Evolutionary conservation across 768 basidiomycete genomes (phyloP).

Genomic region (Psilocybe cyanescens): DNA sequence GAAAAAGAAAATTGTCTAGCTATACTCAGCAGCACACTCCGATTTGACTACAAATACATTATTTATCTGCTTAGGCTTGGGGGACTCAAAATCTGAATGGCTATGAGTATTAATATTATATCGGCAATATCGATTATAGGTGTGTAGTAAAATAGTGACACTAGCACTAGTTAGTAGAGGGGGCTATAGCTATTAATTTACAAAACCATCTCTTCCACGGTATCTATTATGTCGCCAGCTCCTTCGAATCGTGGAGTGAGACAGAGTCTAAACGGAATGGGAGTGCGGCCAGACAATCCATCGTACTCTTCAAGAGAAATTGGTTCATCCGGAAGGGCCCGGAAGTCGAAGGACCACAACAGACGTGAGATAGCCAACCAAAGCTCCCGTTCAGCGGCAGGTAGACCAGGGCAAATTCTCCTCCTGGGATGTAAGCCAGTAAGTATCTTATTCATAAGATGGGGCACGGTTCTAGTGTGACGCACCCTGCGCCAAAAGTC

Average conservation of each 20-base stretch:
- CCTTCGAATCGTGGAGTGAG: constrained; percentile 1
- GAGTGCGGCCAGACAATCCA: constrained; percentile 48
- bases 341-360: constrained; percentile 49
- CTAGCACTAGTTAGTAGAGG: too few species aligned
- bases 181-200: not conserved
- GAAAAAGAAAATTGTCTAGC: too few species aligned
- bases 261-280: constrained; percentile 15
- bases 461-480: too few species aligned
- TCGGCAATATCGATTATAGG: not conserved
- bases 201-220: not conserved
- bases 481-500: constrained; percentile 51
- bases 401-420: constrained; percentile 46
- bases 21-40: too few species aligned
- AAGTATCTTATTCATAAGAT: too few species aligned
- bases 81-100: too few species aligned
- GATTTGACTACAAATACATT: too few species aligned
- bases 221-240: not conserved
- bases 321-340: constrained; percentile 42
- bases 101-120: too few species aligned
- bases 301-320: constrained; percentile 52
- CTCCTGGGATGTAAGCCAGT: constrained; percentile 21
- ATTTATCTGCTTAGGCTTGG: too few species aligned
- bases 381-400: constrained; percentile 48
- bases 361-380: constrained; percentile 48
- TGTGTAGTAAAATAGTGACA: not conserved